Base-by-base conservation (phyloP, 176 grass and related monocot genomes). In the Carex myosuroides region DNA sequence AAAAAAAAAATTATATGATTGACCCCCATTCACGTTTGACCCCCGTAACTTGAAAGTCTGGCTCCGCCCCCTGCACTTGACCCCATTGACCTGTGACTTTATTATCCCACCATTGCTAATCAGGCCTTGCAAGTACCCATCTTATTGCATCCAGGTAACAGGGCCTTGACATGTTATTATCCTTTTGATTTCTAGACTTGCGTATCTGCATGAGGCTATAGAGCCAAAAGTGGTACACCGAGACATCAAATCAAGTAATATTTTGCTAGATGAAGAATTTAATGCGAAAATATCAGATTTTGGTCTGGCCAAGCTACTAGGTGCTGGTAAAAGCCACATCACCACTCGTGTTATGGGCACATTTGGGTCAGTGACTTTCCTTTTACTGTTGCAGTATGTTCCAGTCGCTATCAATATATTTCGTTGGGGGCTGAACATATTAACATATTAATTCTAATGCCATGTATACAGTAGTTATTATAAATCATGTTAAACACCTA, bases 211-310 rank as follows among this genome's bases (percentile, higher is more conserved):
- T 41, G 95, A 94, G 75, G 95, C 92, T 16, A 92, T 98, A 44
- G 95, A 98, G 88, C 92, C 95, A 83, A 98, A 98, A 87, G 95
- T 98, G 68, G 95, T 98, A 81, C 95, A 98, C 80, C 92, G 95
- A 42, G 95, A 98, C 74, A 98, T 98, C 56, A 78, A 78, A 52
- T 78, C 73, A 78, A 78, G 73, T 17, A 78, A 78, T 57, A 78
- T 78, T 33, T 91, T 98, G 86, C 92, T 98, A 35, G 95, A 94
- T 0, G 95, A 98, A 57, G 92, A 98, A 57, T 98, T 98, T 50
- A 93, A 98, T 89, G 92, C 95, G 20, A 98, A 94, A 82, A 86
- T 98, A 85, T 98, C 95, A 14, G 95, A 98, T 59, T 98, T 98
- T 62, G 95, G 95, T 90, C 91, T 98, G 62, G 95, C 95, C 71